Evolutionary conservation across 805 yeast genomes (phyloP), one percentile per base, ranked within the genome.

Genomic region (Yamadazyma scolyti): DNA sequence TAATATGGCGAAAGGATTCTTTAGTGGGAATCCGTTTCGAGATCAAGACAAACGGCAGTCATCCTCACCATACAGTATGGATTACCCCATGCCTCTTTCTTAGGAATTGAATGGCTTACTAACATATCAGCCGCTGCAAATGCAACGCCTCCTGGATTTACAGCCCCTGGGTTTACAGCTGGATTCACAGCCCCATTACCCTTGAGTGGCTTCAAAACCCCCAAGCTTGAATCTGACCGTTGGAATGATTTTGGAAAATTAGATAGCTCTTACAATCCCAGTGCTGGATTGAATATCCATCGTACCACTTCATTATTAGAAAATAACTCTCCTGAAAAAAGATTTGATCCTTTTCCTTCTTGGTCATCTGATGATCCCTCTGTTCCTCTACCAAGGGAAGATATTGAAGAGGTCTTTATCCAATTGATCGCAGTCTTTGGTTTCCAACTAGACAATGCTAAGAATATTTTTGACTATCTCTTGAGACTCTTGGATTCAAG

Each of bases 401-500:
- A 74, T 17, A 81, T 84, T 28, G 79, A 77, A 38, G 58, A 65
- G 1, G 69, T 79, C 1, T 75, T 80, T 38, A 56, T 65, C 11
- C 72, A 70, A 26, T 54, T 82, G 26, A 64, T 71, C 5, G 61
- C 61, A 11, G 59, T 74, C 1, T 79, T 83, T 55, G 85, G 86
- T 0, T 83, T 82, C 49, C 93, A 84, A 49, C 48, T 54, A 27
- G 88, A 81, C 50, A 79, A 70, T 37, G 67, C 79, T 14, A 65
- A 65, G 35, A 82, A 81, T 46, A 79, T 80, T 75, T 79, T 71
- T 58, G 87, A 79, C 44, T 75, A 75, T 36, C 51, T 80, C 23
- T 58, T 81, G 71, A 61, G 73, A 42, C 52, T 79, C 39, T 60
- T 81, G 22, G 88, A 81, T 44, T 79, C 87, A 0, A 65, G 88